Base-by-base conservation (phyloP, 2,329 filamentous ascomycete genomes). In the Aspergillus intermedius region DNA sequence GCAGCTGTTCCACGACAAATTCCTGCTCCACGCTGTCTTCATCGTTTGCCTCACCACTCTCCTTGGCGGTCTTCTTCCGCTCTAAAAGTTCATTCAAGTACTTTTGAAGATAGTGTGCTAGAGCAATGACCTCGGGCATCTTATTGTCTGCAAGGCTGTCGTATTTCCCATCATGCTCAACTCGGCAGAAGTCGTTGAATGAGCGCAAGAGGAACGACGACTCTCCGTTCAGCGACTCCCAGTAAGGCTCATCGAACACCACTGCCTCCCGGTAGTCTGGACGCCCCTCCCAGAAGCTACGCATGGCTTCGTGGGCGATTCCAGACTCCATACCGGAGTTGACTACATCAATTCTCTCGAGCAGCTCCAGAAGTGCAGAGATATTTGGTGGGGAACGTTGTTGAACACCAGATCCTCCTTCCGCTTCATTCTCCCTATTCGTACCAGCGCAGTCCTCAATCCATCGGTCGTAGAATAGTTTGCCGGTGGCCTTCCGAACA, bases 391-490 rank as follows among this genome's bases (percentile, higher is more conserved):
- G 77, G 1, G 80, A 77, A 5, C 80, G 69, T 42, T 57, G 62
- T 13, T 60, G 59, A 13, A 71, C 71, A 4, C 78, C 76, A 40
- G 37, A 9, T 13, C 37, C 37, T 40, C 15, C 15, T 40, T 40
- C 37, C 43, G 78, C 77, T 25, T 79, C 79, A 8, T 78, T 73
- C 35, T 81, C 80, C 15, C 77, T 75, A 34, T 83, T 79, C 1
- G 80, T 76, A 2, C 85, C 85, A 5, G 87, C 90, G 60, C 91
- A 96, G 62, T 97, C 89, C 63, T 97, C 91, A 52, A 98, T 91
- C 93, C 93, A 98, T n/a, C 89, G 82, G 63, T 96, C 91, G 52
- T 87, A 83, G 72, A 98, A 98, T 5, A 97, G 76, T 42, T 88
- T 85, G 6, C 87, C 89, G 3, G 93, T 88, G 7, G 91, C 91